Base-by-base conservation (phyloP, 2,329 filamentous ascomycete species). In the Talaromyces sp. region DNA sequence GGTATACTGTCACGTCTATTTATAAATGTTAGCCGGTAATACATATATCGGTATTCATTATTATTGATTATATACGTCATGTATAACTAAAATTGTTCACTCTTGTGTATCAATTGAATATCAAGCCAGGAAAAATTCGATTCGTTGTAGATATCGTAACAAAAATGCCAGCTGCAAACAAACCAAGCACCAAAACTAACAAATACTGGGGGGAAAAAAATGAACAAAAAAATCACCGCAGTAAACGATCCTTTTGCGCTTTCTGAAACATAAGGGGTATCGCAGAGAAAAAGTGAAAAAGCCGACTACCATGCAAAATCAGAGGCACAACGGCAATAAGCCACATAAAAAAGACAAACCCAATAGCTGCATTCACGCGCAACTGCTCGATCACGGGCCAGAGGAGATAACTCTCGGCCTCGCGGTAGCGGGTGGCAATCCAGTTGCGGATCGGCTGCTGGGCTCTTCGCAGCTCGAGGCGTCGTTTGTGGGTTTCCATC, bases 241-340 rank as follows among this genome's bases (percentile, higher is more conserved):
- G 36, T 54, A 60, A 60, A 44, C 61, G 61, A 60, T 47, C 60
- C 10, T 42, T 63, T 50, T 63, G 61, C 57, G 57, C 61, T 42
- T 60, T 57, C 57, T 59, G 57, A 23, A 63, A 63, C 61, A 60
- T 57, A 40, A 60, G 57, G 54, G 57, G 57, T 63, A 63, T 63
- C 60, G 53, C 56, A 40, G 56, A 47, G n/a, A 63, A 44, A 31
- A 63, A 63, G 51, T 33, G 56, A 30, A 63, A 63, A n/a, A 72
- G 64, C 1, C 65, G 63, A 47, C 70, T 69, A 3, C 74, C 73
- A 65, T 76, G 74, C 16, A 75, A 64, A 33, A 76, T 69, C 62
- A 75, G 65, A 16, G 75, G 74, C 12, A 76, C 66, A 18, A 75
- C 74, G 6, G 74, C 69, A 54, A 76, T 71, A 62, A 75, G 44